Percentiles rank a stretch among this genome's conserved stretches.
These are phyloP conservation scores for Kwoniella bestiolae DNA, from an alignment of 768 basidiomycete species.

Conservation along the genomic window DNA sequence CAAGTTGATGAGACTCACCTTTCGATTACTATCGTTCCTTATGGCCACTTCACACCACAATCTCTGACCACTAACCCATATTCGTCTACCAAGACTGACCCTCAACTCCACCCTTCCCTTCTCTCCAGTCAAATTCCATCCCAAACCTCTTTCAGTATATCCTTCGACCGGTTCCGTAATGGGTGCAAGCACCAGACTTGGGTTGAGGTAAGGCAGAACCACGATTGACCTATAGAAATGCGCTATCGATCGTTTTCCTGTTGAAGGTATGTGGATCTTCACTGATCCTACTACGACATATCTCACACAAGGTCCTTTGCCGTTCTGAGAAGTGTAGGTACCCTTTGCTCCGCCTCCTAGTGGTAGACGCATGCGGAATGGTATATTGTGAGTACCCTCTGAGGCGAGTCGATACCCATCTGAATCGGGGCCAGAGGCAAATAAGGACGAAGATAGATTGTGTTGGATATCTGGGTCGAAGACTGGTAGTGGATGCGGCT, in stretches of 20 bases:
- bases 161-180: conserved; percentile 67
- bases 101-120: conserved; percentile 69
- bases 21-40: conserved; percentile 70
- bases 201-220: conserved; percentile 76
- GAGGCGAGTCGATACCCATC: conserved; percentile 59
- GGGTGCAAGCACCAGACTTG: conserved; percentile 66
- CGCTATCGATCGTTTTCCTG: conserved; percentile 71
- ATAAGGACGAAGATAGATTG: conserved; percentile 35
- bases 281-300: conserved; percentile 83
- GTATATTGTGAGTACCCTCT: conserved; percentile 71
- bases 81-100: conserved; percentile 70
- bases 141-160: conserved; percentile 63
- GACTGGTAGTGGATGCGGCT: conserved; percentile 62
- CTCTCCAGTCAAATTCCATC: conserved; percentile 65
- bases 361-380: conserved; percentile 74
- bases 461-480: conserved; percentile 61
- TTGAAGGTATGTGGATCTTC: conserved; percentile 71
- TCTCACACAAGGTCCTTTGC: conserved; percentile 68
- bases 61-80: conserved; percentile 81
- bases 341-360: conserved; percentile 67
- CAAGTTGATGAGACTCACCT: conserved; percentile 51
- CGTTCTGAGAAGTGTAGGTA: conserved; percentile 59
- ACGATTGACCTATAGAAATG: conserved; percentile 86
- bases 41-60: conserved; percentile 71
- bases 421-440: conserved; percentile 57